Conservation (phyloP, 2,329 filamentous ascomycete genomes). For the Diaporthe australafricana region DNA sequence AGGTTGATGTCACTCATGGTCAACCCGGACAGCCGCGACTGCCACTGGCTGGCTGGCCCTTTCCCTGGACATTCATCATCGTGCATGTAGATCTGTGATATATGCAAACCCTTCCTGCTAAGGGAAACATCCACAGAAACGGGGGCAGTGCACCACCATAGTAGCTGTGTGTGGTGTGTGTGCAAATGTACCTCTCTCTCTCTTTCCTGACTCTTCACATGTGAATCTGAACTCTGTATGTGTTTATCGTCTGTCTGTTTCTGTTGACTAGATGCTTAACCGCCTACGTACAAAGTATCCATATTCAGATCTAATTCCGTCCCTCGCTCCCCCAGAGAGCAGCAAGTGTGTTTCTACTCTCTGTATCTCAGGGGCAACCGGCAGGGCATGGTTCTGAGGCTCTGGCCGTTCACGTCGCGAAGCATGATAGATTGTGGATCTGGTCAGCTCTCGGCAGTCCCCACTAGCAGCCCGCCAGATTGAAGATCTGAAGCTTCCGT, state of each 20-base stretch:
- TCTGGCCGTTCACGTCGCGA: conserved; percentile 14
- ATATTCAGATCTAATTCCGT: background rate
- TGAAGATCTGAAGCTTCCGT: conserved; percentile 26
- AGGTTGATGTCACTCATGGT: conserved; percentile 4
- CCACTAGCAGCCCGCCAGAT: conserved; percentile 11
- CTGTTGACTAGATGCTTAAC: background rate
- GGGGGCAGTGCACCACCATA: conserved; percentile 9
- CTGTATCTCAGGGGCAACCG: background rate
- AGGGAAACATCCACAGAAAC: conserved; percentile 13
- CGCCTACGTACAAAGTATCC: background rate
- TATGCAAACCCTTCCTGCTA: background rate
- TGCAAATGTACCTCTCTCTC: background rate
- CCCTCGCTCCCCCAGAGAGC: background rate
- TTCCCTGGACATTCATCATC: background rate
- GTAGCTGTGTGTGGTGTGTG: background rate
- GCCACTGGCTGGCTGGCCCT: conserved; percentile 1
- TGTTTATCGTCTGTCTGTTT: background rate
- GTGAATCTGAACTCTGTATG: background rate
- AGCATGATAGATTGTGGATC: conserved; percentile 9
- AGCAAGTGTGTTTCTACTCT: conserved; percentile 5
- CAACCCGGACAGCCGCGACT: background rate
- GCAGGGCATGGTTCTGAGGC: conserved; percentile 2
- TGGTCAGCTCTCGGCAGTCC: conserved; percentile 2
- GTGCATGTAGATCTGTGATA: conserved; percentile 2
- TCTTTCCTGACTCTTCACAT: background rate